Evolutionary conservation across 169 alveolate genomes (phyloP).

Genomic region (Plasmodium sp.): DNA sequence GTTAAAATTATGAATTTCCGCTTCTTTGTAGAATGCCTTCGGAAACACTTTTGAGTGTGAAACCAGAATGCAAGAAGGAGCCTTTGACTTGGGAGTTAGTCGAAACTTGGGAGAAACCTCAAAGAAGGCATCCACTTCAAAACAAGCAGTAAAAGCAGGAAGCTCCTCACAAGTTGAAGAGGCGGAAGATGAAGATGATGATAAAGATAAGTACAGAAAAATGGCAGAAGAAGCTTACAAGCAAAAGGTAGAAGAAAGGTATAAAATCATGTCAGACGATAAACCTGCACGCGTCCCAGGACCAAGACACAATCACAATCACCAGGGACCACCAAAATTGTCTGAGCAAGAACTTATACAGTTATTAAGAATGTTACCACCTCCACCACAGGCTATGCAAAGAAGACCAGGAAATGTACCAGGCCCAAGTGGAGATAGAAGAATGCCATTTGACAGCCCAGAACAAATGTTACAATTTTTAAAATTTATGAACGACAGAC

Average conservation of each 20-base stretch:
- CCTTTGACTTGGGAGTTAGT: not conserved
- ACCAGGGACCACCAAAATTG: not conserved
- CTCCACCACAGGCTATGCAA: not conserved
- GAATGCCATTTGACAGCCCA: slow-evolving; percentile 10
- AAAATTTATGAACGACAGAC: not conserved
- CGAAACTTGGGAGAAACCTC: not conserved
- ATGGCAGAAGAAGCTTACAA: slow-evolving; percentile 11
- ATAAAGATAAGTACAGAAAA: not conserved
- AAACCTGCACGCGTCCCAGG: not conserved
- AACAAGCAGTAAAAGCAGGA: not conserved
- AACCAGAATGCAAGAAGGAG: not conserved
- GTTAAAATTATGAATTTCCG: not conserved
- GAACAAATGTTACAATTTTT: slow-evolving; percentile 3
- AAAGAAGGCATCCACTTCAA: not conserved
- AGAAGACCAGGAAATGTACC: not conserved
- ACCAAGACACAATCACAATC: not conserved
- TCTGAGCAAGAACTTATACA: slow-evolving; percentile 3
- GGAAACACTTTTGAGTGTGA: not conserved
- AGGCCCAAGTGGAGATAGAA: not conserved
- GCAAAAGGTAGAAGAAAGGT: slow-evolving; percentile 13
- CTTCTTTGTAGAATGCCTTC: not conserved
- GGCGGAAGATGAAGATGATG: not conserved
- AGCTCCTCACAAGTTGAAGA: not conserved
- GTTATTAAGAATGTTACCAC: slow-evolving; percentile 12
- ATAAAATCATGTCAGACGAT: not conserved